Percentiles rank a stretch among this genome's conserved stretches.
phyloP scores from a whole-genome alignment of 2,329 filamentous ascomycete species.

The Lecanosticta acicola region DNA sequence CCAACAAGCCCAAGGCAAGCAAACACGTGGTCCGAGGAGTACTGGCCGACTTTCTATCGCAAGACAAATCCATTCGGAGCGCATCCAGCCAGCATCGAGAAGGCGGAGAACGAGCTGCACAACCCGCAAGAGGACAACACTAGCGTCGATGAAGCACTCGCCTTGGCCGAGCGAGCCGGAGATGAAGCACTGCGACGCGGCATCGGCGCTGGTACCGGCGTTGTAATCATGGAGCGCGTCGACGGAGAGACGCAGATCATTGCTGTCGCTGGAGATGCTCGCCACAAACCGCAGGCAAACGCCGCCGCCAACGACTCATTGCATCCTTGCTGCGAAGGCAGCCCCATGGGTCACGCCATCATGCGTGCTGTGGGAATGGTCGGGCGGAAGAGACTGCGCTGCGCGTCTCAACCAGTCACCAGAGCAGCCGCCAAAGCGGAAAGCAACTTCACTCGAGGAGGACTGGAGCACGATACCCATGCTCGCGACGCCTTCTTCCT shows the following conservation, averaged over 20 bases:
- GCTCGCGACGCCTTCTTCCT: slow-evolving; percentile 55
- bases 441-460: slow-evolving; percentile 28
- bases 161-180: slow-evolving; percentile 61
- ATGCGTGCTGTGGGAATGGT: slow-evolving; percentile 80
- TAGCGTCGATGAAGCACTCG: slow-evolving; percentile 56
- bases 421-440: slow-evolving; percentile 29
- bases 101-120: slow-evolving; percentile 63
- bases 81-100: slow-evolving; percentile 67
- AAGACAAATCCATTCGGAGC: slow-evolving; percentile 83
- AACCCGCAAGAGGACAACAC: slow-evolving; percentile 30
- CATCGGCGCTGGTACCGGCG: slow-evolving; percentile 65
- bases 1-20: slow-evolving; percentile 73
- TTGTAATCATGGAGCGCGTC: slow-evolving; percentile 64
- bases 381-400: slow-evolving; percentile 50
- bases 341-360: slow-evolving; percentile 72
- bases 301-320: slow-evolving; percentile 14
- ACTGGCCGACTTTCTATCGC: slow-evolving; percentile 81
- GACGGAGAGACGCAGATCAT: slow-evolving; percentile 52
- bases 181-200: slow-evolving; percentile 52
- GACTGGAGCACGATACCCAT: slow-evolving; percentile 30
- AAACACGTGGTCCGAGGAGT: slow-evolving; percentile 65
- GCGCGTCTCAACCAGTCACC: slow-evolving; percentile 27
- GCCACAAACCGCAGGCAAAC: slow-evolving; percentile 50
- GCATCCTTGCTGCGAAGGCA: slow-evolving; percentile 47
- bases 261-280: slow-evolving; percentile 69